Base-by-base conservation (phyloP, 2,329 filamentous ascomycete genomes). In the Tolypocladium guangdongense region DNA sequence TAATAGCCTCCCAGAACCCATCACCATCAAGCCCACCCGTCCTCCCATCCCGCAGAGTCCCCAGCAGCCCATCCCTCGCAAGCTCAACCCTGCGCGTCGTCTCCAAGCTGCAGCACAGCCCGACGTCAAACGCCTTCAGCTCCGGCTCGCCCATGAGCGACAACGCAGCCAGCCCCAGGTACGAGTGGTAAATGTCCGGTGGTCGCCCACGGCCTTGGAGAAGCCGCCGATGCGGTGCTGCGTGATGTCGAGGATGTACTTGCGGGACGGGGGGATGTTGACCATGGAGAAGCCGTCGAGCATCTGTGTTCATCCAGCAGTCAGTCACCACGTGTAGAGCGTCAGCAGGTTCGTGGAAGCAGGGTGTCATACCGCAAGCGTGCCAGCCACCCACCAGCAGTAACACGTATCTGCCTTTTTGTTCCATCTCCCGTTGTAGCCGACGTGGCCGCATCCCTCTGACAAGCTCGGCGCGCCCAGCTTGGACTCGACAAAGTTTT, bases 371-470 rank as follows among this genome's bases (percentile, higher is more conserved):
- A 78, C 74, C 51, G 65, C 61, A 1, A 82, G 65, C 1, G 90
- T 82, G 2, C 82, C 90, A 4, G 79, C 78, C 0, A 88, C 89
- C 93, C 93, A 99, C 76, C 92, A 99, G 24, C 83, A 86, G 68
- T 99, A 99, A 71, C 93, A 99, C 0, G 93, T 97, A 70, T 99
- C 93, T 11, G 88, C 87, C 49, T 85, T 78, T 69, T 99, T 99
- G 73, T 96, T 96, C 66, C 82, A 84, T 50, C 93, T 83, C 30
- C 93, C 93, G 63, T 95, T 96, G 71, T 95, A 90, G 11, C 91
- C 93, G 1, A 89, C 78, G 63, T 78, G 80, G 11, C 72, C 68
- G 22, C 58, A 64, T 4, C 48, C 55, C 4, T 68, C 63, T 12
- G 66, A 63, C 1, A 71, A 54, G 3, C 61, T 62, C 24, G 74